phyloP scores from a whole-genome alignment of 2,329 filamentous ascomycete genomes.

The Westerdykella aurantiaca region DNA sequence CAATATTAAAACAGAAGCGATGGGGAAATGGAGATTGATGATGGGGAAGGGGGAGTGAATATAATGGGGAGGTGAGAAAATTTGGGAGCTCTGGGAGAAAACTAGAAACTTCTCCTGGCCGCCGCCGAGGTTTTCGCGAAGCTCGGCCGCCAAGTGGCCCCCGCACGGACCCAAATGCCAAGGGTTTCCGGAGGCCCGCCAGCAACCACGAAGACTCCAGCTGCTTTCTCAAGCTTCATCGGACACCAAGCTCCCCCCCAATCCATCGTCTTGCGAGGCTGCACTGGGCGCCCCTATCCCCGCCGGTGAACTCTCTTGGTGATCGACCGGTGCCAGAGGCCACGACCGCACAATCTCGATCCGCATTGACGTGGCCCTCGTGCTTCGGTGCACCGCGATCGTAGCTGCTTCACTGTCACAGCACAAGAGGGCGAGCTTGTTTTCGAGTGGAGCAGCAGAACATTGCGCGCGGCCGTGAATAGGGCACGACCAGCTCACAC shows the following conservation, averaged over 20 bases:
- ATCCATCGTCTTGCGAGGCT: slow-evolving; percentile 3
- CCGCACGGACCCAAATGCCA: not conserved
- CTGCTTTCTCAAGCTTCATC: not conserved
- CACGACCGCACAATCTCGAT: too few species aligned
- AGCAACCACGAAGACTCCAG: too few species aligned
- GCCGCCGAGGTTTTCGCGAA: slow-evolving; percentile 3
- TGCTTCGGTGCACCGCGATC: too few species aligned
- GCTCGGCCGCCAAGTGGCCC: too few species aligned
- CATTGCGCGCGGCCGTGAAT: too few species aligned
- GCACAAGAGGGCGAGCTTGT: too few species aligned
- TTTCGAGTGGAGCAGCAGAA: too few species aligned
- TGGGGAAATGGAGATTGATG: slow-evolving; percentile 7
- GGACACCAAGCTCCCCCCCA: not conserved
- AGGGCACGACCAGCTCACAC: too few species aligned
- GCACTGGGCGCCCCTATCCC: not conserved
- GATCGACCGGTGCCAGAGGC: too few species aligned
- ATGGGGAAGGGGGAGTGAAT: slow-evolving; percentile 5
- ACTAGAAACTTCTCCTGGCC: slow-evolving; percentile 3
- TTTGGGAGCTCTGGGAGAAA: slow-evolving; percentile 3
- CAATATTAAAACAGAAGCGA: slow-evolving; percentile 16
- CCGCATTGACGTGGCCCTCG: too few species aligned
- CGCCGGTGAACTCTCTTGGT: too few species aligned
- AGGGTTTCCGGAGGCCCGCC: not conserved
- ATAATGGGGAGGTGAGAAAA: slow-evolving; percentile 8
- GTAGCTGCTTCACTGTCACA: too few species aligned